Percentiles rank a stretch among this genome's conserved stretches.
phyloP scores from a whole-genome alignment of 2,329 filamentous ascomycete species.

The Ambrosiella xylebori region DNA sequence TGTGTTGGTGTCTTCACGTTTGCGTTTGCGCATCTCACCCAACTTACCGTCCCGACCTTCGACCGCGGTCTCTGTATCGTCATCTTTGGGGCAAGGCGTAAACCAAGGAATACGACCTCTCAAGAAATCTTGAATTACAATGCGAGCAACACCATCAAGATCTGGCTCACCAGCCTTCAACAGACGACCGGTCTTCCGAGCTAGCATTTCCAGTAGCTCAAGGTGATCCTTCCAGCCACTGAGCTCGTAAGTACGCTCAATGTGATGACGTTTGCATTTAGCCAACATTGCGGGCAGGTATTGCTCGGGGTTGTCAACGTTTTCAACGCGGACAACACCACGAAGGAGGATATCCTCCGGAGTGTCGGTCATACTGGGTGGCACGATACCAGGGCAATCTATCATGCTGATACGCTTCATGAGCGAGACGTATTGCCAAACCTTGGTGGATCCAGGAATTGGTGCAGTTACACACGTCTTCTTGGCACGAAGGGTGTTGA shows the following conservation, averaged over 20 bases:
- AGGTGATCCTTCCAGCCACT: constrained; percentile 60
- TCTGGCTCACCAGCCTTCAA: constrained; percentile 90
- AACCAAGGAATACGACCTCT: constrained; percentile 95
- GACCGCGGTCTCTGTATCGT: constrained; percentile 25
- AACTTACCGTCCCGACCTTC: constrained; percentile 60
- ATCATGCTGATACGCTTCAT: constrained; percentile 87
- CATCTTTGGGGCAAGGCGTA: constrained; percentile 50
- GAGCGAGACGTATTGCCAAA: constrained; percentile 93
- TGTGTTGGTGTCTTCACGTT: constrained; percentile 31
- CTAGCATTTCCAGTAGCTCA: constrained; percentile 73
- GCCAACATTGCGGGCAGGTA: constrained; percentile 74
- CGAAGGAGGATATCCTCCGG: constrained; percentile 77
- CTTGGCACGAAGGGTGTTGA: constrained; percentile 89
- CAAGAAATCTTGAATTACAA: constrained; percentile 92
- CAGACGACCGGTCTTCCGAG: constrained; percentile 70
- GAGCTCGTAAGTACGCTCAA: constrained; percentile 85
- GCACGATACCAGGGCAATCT: constrained; percentile 91
- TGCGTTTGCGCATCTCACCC: constrained; percentile 76
- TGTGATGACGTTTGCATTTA: constrained; percentile 68
- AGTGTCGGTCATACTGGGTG: constrained; percentile 67
- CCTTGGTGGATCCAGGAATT: constrained; percentile 71
- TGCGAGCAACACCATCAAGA: constrained; percentile 85
- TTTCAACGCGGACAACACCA: constrained; percentile 86
- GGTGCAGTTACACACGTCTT: constrained; percentile 87
- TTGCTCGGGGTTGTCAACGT: constrained; percentile 89